phyloP scores from a whole-genome alignment of 106 monocot genomes.

The Gastrodia elata region DNA sequence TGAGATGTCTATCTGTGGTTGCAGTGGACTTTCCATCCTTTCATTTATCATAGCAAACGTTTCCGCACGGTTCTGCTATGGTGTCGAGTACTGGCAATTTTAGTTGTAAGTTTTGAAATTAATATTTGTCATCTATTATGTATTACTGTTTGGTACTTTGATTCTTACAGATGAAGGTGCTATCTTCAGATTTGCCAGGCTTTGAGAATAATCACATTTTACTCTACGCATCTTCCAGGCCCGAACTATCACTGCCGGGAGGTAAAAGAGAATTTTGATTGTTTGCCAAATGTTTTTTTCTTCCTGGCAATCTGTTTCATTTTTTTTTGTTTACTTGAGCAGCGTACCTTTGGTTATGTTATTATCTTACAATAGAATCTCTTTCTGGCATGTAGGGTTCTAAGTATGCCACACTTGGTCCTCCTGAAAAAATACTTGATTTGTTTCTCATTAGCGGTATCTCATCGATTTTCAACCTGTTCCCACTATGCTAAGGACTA shows the following conservation, averaged over 20 bases:
- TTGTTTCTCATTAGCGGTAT: slow-evolving; percentile 78
- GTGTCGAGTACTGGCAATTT: slow-evolving; percentile 17
- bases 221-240: slow-evolving; percentile 97
- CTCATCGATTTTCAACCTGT: slow-evolving; percentile 1
- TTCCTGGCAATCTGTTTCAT: not conserved
- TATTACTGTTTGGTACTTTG: not conserved
- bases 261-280: slow-evolving; percentile 25
- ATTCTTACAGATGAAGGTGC: slow-evolving; percentile 4
- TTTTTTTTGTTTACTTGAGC: not conserved
- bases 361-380: not conserved
- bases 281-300: not conserved
- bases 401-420: slow-evolving; percentile 57
- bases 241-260: slow-evolving; percentile 98
- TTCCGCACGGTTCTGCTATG: slow-evolving; percentile 44
- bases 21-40: slow-evolving; percentile 75
- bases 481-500: not conserved
- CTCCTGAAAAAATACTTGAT: slow-evolving; percentile 50
- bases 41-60: slow-evolving; percentile 53
- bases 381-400: slow-evolving; percentile 44
- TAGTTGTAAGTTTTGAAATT: slow-evolving; percentile 14
- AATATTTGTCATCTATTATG: not conserved
- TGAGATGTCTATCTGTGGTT: slow-evolving; percentile 5
- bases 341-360: not conserved
- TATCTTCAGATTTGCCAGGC: slow-evolving; percentile 60
- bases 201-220: slow-evolving; percentile 85